Percentiles rank a stretch among this genome's conserved stretches.
These are phyloP conservation scores for Yamadazyma nakazawae DNA, from an alignment of 805 yeast species.

Conservation along the genomic window DNA sequence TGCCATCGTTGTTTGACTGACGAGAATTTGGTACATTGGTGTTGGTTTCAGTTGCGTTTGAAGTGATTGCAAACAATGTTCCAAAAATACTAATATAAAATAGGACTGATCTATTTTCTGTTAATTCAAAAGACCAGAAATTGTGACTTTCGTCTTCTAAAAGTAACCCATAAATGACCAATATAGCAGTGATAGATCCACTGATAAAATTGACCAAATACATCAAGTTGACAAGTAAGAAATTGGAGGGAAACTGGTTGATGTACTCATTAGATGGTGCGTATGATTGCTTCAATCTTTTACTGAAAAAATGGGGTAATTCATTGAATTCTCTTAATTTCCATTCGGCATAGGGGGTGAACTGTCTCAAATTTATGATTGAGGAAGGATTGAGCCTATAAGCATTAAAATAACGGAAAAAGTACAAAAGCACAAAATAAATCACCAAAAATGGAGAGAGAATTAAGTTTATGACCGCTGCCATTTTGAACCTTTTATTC, in stretches of 20 bases:
- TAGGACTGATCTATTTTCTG: slow-evolving; percentile 74
- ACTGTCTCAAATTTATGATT: slow-evolving; percentile 67
- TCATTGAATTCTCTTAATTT: slow-evolving; percentile 92
- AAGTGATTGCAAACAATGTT: slow-evolving; percentile 79
- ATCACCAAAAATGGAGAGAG: slow-evolving; percentile 83
- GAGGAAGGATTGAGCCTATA: slow-evolving; percentile 84
- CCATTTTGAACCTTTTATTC: slow-evolving; percentile 75
- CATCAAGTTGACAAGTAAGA: slow-evolving; percentile 34
- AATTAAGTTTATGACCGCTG: slow-evolving; percentile 79
- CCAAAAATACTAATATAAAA: slow-evolving; percentile 90
- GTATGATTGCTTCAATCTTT: slow-evolving; percentile 71
- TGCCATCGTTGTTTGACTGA: slow-evolving; percentile 8
- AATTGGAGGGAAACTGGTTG: slow-evolving; percentile 87
- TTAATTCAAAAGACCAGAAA: slow-evolving; percentile 83
- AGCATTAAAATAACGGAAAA: slow-evolving; percentile 89
- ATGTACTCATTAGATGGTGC: slow-evolving; percentile 81
- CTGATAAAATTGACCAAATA: slow-evolving; percentile 55
- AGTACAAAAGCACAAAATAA: slow-evolving; percentile 79
- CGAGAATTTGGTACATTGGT: slow-evolving; percentile 12
- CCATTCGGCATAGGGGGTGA: slow-evolving; percentile 95
- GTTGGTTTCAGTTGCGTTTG: slow-evolving; percentile 27
- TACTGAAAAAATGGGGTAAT: slow-evolving; percentile 80
- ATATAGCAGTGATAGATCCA: slow-evolving; percentile 86
- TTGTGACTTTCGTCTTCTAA: slow-evolving; percentile 79
- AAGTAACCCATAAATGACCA: slow-evolving; percentile 59